Base-by-base conservation (phyloP, 768 basidiomycete genomes). In the Boletus bicolor region DNA sequence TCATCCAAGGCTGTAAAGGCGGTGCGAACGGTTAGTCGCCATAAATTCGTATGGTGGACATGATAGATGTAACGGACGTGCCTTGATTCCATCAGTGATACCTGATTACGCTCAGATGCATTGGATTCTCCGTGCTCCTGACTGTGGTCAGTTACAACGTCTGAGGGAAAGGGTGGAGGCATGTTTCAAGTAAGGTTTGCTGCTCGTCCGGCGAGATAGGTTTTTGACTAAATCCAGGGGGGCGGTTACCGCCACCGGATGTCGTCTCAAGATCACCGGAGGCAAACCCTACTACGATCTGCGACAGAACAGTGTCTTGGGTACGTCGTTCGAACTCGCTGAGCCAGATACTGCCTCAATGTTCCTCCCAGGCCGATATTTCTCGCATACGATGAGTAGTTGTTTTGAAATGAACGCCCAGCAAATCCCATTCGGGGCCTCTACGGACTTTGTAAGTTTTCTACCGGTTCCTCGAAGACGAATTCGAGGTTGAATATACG, bases 81-180 rank as follows among this genome's bases (percentile, higher is more conserved):
- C 32, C 44, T 43, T 45, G 32, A 49, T 47, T 43, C 55, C 37
- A 36, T 54, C 55, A 92, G 91, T 93, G 37, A 91, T 91, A 53
- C 92, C 93, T 1, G 91, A 92, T 67, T 87, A 91, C 60, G 79
- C 90, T 32, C 82, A 79, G 61, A 83, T 93, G 82, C 73, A 72
- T 3, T 94, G 89, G 82, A 68, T 82, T 28, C 80, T 85, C 17
- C 82, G 92, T 19, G 86, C 91, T 28, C 83, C 87, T 14, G 84
- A 80, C 11, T 77, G 76, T 59, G 73, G 67, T 39, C 85, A 89
- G 54, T 69, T 91, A 6, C 68, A 72, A 30, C 72, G 66, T 3
- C 75, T 92, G 45, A 76, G 75, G 1, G 77, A 81, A 53, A 81
- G 88, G 46, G 82, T 91, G 17, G 75, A 76, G 48, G 80, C 79